Evolutionary conservation across 2,329 filamentous ascomycete genomes (phyloP).

Genomic region (Cordyceps sp.): DNA sequence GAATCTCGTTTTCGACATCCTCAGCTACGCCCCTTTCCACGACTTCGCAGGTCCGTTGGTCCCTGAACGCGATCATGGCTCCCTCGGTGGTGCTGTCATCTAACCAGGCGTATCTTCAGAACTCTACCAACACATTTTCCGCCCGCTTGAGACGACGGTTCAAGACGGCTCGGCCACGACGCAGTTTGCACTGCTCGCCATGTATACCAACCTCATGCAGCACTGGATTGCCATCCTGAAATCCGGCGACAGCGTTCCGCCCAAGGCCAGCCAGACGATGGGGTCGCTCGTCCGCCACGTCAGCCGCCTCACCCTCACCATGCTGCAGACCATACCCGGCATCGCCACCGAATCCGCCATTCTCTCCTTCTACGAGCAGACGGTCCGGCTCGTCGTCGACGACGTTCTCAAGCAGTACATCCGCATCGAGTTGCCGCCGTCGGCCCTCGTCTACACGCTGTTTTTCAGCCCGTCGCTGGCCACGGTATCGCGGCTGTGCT

Average conservation of each 20-base stretch:
- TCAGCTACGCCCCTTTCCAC: constrained; percentile 36
- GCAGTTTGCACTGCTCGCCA: constrained; percentile 41
- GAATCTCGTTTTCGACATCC: constrained; percentile 37
- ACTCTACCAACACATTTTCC: constrained; percentile 29
- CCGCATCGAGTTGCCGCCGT: constrained; percentile 51
- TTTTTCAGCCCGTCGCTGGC: constrained; percentile 48
- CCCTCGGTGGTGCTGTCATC: background rate
- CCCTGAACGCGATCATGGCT: too few species aligned
- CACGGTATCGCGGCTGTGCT: constrained; percentile 51
- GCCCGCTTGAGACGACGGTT: constrained; percentile 32
- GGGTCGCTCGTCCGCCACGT: constrained; percentile 28
- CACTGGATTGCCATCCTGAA: constrained; percentile 36
- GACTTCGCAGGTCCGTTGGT: constrained; percentile 35
- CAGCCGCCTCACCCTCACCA: constrained; percentile 38
- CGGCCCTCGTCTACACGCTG: constrained; percentile 52
- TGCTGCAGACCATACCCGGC: constrained; percentile 35
- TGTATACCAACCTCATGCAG: constrained; percentile 51
- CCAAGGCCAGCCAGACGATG: constrained; percentile 20
- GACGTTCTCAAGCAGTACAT: constrained; percentile 32
- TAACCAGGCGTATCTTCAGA: constrained; percentile 18
- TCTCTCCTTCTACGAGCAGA: constrained; percentile 53
- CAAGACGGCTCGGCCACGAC: constrained; percentile 32
- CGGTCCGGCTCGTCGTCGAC: constrained; percentile 38
- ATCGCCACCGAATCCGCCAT: constrained; percentile 35
- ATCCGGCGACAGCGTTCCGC: constrained; percentile 18